A percentile compares a stretch with the other conserved stretches of the same genome.
These are phyloP conservation scores for Boletus insuetus DNA, from an alignment of 768 basidiomycete species.

Conservation along the genomic window DNA sequence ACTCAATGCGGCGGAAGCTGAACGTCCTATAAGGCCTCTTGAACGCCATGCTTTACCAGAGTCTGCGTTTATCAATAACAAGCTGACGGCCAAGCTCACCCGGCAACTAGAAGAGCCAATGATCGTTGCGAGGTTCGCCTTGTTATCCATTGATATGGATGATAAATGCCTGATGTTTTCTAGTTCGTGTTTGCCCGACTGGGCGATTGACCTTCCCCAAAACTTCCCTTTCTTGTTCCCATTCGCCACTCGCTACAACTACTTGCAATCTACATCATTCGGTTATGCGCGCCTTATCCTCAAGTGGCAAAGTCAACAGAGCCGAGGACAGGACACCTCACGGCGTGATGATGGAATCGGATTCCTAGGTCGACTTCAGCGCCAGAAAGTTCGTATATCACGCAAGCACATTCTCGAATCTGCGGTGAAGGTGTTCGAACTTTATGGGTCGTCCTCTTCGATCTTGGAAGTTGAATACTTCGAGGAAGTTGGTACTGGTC, in stretches of 20 bases:
- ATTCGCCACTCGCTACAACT: conserved; percentile 95
- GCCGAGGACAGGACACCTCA: conserved; percentile 71
- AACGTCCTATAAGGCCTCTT: conserved; percentile 47
- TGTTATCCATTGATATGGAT: conserved; percentile 16
- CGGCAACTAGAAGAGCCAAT: conserved; percentile 97
- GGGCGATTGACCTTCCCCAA: conserved; percentile 93
- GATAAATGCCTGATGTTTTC: background rate
- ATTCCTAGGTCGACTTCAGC: conserved; percentile 86
- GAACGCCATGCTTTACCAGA: conserved; percentile 66
- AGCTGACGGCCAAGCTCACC: conserved; percentile 95
- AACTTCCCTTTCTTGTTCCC: conserved; percentile 99
- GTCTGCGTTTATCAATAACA: conserved; percentile 93
- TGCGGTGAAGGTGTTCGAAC: conserved; percentile 92
- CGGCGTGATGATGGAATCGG: conserved; percentile 89
- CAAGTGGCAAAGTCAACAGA: conserved; percentile 91
- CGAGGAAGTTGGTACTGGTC: conserved; percentile 96
- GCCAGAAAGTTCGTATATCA: conserved; percentile 96
- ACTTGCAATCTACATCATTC: conserved; percentile 96
- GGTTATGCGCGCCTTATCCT: conserved; percentile 94
- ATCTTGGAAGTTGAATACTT: conserved; percentile 98
- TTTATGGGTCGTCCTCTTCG: conserved; percentile 92
- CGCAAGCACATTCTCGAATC: conserved; percentile 94
- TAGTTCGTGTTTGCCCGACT: conserved; percentile 94
- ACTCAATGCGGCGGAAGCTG: conserved; percentile 71
- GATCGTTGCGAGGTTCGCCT: conserved; percentile 93